Conservation (phyloP, 768 basidiomycete genomes). For the Leccinum incarnatum region DNA sequence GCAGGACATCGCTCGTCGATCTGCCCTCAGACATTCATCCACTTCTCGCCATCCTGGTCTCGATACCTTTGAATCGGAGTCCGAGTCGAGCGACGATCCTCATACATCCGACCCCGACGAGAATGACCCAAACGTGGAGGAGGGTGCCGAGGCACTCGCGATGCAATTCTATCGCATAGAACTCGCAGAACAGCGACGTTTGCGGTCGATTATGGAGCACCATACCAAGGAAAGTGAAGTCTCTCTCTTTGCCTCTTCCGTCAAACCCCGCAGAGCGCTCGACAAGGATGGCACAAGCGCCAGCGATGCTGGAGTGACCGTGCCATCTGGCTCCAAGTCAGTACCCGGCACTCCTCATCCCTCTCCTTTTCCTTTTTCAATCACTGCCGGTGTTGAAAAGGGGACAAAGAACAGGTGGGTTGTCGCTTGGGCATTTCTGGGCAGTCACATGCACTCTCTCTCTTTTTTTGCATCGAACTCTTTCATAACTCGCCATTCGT, state of each 20-base stretch:
- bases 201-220: constrained; percentile 90
- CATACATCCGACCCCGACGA: constrained; percentile 33
- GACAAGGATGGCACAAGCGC: neutral
- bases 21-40: constrained; percentile 28
- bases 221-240: constrained; percentile 63
- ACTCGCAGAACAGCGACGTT: constrained; percentile 80
- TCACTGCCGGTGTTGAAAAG: constrained; percentile 94
- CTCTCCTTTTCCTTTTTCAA: constrained; percentile 74
- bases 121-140: constrained; percentile 46
- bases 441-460: neutral
- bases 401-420: constrained; percentile 87
- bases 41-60: constrained; percentile 15
- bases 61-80: constrained; percentile 26
- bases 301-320: neutral
- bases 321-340: constrained; percentile 15
- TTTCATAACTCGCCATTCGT: neutral
- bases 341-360: constrained; percentile 19
- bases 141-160: constrained; percentile 77
- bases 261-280: constrained; percentile 7
- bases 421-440: neutral
- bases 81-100: constrained; percentile 36
- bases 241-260: neutral
- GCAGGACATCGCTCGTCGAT: constrained; percentile 61
- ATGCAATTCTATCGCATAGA: constrained; percentile 95
- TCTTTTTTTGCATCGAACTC: neutral